Percentiles rank a stretch among this genome's conserved stretches.
These are phyloP conservation scores for Penicillium digitatum DNA, from an alignment of 2,329 filamentous ascomycete species.

Conservation along the genomic window DNA sequence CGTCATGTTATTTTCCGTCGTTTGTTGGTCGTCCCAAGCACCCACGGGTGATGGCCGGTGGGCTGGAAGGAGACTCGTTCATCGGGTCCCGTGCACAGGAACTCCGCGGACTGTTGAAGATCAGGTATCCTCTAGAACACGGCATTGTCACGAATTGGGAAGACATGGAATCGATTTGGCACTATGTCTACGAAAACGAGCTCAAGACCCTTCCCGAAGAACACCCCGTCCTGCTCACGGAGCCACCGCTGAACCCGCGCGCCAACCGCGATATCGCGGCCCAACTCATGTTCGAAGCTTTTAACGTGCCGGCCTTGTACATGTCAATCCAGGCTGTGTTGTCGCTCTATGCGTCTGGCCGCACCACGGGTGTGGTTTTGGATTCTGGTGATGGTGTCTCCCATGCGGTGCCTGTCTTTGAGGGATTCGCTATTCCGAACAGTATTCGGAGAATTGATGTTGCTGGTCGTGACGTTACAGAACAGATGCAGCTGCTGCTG, in stretches of 20 bases:
- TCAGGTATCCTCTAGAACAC: conserved; percentile 91
- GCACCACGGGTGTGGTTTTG: conserved; percentile 92
- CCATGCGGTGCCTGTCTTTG: conserved; percentile 94
- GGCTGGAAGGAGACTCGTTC: conserved; percentile 93
- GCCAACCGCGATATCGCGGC: conserved; percentile 94
- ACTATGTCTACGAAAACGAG: conserved; percentile 93
- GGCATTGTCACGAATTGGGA: conserved; percentile 99
- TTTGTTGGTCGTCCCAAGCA: conserved; percentile 97
- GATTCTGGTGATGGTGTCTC: conserved; percentile 96
- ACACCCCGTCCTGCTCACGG: conserved; percentile 94
- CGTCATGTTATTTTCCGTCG: conserved; percentile 95
- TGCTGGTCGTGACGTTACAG: conserved; percentile 90
- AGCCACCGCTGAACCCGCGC: conserved; percentile 91
- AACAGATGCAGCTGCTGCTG: conserved; percentile 85
- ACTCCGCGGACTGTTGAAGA: conserved; percentile 87
- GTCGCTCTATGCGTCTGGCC: conserved; percentile 90
- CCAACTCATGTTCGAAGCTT: conserved; percentile 97
- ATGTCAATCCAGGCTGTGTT: conserved; percentile 96
- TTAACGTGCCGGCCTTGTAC: conserved; percentile 95
- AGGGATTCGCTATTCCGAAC: conserved; percentile 94
- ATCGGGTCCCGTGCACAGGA: conserved; percentile 91
- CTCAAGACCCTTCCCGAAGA: conserved; percentile 97
- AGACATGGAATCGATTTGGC: conserved; percentile 99
- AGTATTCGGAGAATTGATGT: conserved; percentile 95
- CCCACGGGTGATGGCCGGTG: conserved; percentile 88